Conservation (phyloP, 108 stramenopile genomes). For the Aurantiochytrium sp. region DNA sequence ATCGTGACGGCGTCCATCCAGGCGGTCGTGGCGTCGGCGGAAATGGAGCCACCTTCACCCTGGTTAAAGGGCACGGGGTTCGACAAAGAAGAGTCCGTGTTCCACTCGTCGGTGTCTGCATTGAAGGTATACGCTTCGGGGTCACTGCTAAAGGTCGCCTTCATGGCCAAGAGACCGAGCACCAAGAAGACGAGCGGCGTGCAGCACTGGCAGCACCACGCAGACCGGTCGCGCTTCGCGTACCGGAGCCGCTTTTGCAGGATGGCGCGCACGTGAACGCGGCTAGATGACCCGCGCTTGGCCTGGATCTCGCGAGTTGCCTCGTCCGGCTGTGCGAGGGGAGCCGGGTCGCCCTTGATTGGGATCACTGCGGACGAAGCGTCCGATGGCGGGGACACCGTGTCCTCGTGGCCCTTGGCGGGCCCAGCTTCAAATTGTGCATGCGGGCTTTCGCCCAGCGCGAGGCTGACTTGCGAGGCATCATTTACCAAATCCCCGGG, state of each 20-base stretch:
- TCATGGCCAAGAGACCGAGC: conserved; percentile 47
- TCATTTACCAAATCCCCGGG: too few relatives aligned
- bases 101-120: neutral
- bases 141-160: neutral
- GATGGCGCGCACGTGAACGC: conserved; percentile 33
- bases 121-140: neutral
- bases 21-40: neutral
- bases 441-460: too few relatives aligned
- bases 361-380: too few relatives aligned
- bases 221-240: conserved; percentile 37
- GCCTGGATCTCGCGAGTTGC: neutral
- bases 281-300: neutral
- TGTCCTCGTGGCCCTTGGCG: too few relatives aligned
- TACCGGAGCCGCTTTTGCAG: conserved; percentile 37
- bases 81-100: neutral
- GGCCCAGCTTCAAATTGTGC: too few relatives aligned
- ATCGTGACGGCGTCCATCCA: neutral
- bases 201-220: conserved; percentile 52
- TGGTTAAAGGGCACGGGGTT: neutral
- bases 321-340: neutral
- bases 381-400: too few relatives aligned
- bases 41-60: neutral
- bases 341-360: neutral
- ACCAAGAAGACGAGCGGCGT: conserved; percentile 57
- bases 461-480: too few relatives aligned